Percentiles rank a stretch among this genome's conserved stretches.
These are phyloP conservation scores for Moesziomyces sp. DNA, from an alignment of 1,284 basidiomycete species.

Conservation along the genomic window DNA sequence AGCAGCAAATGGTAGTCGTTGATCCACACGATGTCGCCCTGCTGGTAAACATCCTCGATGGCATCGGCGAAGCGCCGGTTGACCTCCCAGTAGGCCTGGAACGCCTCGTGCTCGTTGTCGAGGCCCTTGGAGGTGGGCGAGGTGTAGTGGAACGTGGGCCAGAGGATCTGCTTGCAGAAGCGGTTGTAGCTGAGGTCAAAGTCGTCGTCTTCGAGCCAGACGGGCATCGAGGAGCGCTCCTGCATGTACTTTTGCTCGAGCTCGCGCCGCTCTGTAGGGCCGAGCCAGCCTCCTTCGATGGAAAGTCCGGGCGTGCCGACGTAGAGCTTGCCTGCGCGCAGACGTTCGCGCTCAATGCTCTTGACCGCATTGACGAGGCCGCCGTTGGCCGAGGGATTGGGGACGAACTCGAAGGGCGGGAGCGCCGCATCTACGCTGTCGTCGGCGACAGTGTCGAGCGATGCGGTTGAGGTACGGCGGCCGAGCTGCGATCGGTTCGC, in stretches of 20 bases:
- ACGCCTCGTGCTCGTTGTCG: constrained; percentile 78
- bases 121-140: constrained; percentile 85
- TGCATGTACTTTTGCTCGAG: constrained; percentile 75
- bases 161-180: constrained; percentile 89
- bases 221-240: constrained; percentile 75
- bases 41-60: constrained; percentile 78
- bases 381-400: constrained; percentile 65
- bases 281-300: constrained; percentile 58
- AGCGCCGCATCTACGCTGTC: constrained; percentile 20
- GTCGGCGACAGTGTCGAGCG: constrained; percentile 42
- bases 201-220: constrained; percentile 76
- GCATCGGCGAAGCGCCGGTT: constrained; percentile 84
- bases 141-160: constrained; percentile 87
- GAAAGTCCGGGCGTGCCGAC: constrained; percentile 63
- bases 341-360: constrained; percentile 54
- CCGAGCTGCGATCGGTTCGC: constrained; percentile 29
- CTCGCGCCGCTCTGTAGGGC: constrained; percentile 69
- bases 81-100: constrained; percentile 81
- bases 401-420: constrained; percentile 58
- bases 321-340: constrained; percentile 58
- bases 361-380: constrained; percentile 66
- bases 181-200: constrained; percentile 83
- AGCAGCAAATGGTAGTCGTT: constrained; percentile 80
- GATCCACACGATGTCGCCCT: constrained; percentile 79
- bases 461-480: constrained; percentile 44